Evolutionary conservation across 441 rosid species (phyloP).

Genomic region (Pelargonium citronellum): DNA sequence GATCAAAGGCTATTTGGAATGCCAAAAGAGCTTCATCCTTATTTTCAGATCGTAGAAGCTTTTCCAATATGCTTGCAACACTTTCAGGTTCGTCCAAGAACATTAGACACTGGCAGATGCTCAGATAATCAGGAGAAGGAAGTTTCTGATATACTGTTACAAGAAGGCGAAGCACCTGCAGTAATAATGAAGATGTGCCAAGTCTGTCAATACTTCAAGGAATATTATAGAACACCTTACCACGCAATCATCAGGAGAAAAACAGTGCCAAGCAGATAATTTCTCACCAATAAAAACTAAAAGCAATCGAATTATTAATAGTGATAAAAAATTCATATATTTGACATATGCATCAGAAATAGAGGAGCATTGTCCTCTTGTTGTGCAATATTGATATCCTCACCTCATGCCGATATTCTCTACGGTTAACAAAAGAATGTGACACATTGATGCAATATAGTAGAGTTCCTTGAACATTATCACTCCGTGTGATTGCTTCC

Average conservation of each 20-base stretch:
- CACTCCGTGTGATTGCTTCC: slow-evolving; percentile 88
- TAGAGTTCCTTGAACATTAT: slow-evolving; percentile 70
- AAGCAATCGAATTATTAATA: neutral
- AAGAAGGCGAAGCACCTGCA: slow-evolving; percentile 80
- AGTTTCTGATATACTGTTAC: slow-evolving; percentile 78
- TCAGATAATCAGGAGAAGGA: slow-evolving; percentile 90
- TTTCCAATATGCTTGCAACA: slow-evolving; percentile 79
- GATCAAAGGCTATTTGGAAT: slow-evolving; percentile 89
- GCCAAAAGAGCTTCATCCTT: slow-evolving; percentile 83
- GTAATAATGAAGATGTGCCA: no score
- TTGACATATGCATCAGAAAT: no score
- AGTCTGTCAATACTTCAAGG: neutral
- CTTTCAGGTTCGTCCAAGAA: slow-evolving; percentile 85
- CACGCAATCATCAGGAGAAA: neutral
- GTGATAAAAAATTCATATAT: no score
- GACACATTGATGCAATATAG: slow-evolving; percentile 81
- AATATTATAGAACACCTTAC: slow-evolving; percentile 6
- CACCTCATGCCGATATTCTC: slow-evolving; percentile 90
- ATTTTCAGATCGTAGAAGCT: slow-evolving; percentile 73
- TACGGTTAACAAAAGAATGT: slow-evolving; percentile 73
- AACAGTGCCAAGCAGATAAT: neutral
- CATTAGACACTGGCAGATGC: slow-evolving; percentile 96
- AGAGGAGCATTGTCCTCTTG: no score
- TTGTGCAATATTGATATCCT: slow-evolving; percentile 14
- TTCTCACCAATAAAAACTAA: neutral